These are phyloP conservation scores for Torulaspora gathmanii DNA, from an alignment of 805 yeast species.

Conservation along the genomic window DNA sequence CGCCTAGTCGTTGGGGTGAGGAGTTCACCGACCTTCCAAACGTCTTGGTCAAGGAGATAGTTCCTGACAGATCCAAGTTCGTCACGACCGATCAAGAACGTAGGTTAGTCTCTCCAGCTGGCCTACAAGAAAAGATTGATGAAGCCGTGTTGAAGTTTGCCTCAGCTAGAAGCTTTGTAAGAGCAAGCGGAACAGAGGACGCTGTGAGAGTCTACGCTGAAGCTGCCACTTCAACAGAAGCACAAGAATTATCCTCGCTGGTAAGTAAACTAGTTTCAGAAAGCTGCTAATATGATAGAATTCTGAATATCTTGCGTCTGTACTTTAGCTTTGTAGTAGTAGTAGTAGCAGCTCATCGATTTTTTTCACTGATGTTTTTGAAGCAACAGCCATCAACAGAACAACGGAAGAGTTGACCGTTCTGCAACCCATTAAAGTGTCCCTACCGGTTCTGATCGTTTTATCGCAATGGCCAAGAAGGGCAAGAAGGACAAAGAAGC, in stretches of 20 bases:
- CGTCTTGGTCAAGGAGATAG: slow-evolving; percentile 71
- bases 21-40: slow-evolving; percentile 86
- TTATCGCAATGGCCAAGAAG: slow-evolving; percentile 69
- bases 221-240: slow-evolving; percentile 52
- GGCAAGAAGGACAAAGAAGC: slow-evolving; percentile 84
- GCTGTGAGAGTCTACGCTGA: slow-evolving; percentile 96
- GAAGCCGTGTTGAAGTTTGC: slow-evolving; percentile 49
- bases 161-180: slow-evolving; percentile 80
- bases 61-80: slow-evolving; percentile 73
- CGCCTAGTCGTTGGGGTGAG: slow-evolving; percentile 68
- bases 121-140: slow-evolving; percentile 73
- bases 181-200: slow-evolving; percentile 97
- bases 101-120: slow-evolving; percentile 66
- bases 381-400: too few species aligned
- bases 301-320: not conserved
- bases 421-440: too few species aligned
- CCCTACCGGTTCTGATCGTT: too few species aligned
- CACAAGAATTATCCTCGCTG: slow-evolving; percentile 42
- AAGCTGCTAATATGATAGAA: not conserved
- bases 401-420: too few species aligned
- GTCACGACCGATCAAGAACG: slow-evolving; percentile 90
- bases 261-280: slow-evolving; percentile 39
- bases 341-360: not conserved
- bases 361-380: not conserved
- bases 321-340: not conserved